phyloP scores from a whole-genome alignment of 2,329 filamentous ascomycete genomes.

The Volutella citrinella region DNA sequence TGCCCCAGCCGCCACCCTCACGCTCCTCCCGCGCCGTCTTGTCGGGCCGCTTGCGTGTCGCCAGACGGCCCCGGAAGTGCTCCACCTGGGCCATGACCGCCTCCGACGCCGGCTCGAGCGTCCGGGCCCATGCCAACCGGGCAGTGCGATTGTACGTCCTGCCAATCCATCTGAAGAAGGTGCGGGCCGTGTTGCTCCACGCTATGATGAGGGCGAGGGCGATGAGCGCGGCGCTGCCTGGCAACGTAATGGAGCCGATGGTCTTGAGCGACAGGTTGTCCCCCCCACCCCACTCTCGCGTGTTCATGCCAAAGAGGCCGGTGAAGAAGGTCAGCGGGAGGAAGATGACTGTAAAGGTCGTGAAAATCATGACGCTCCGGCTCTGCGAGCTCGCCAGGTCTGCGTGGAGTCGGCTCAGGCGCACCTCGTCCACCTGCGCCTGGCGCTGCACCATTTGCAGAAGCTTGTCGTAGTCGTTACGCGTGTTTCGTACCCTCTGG shows the following conservation, averaged over 20 bases:
- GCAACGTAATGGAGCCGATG: constrained; percentile 49
- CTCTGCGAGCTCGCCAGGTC: constrained; percentile 62
- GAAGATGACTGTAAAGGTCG: constrained; percentile 61
- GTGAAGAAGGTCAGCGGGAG: constrained; percentile 64
- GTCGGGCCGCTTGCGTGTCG: too few relatives aligned
- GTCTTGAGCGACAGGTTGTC: constrained; percentile 40
- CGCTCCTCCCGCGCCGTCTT: constrained; percentile 18
- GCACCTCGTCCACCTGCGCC: constrained; percentile 64
- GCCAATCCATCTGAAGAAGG: constrained; percentile 25
- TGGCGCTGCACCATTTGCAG: constrained; percentile 66
- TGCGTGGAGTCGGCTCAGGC: constrained; percentile 59
- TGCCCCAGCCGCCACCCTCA: constrained; percentile 10
- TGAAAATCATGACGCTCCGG: constrained; percentile 64
- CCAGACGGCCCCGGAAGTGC: too few relatives aligned
- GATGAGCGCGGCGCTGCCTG: constrained; percentile 47
- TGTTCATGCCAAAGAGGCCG: constrained; percentile 64
- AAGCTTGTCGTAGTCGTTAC: constrained; percentile 62
- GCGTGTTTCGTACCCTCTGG: constrained; percentile 52
- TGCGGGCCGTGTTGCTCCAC: constrained; percentile 48
- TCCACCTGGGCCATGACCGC: too few relatives aligned
- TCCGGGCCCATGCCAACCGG: constrained; percentile 18
- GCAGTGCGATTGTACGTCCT: constrained; percentile 20
- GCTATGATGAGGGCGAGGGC: constrained; percentile 50
- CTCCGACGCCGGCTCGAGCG: constrained; percentile 12
- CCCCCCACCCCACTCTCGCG: constrained; percentile 54